These are phyloP conservation scores for Trametes cingulata DNA, from an alignment of 768 basidiomycete genomes.

Conservation along the genomic window DNA sequence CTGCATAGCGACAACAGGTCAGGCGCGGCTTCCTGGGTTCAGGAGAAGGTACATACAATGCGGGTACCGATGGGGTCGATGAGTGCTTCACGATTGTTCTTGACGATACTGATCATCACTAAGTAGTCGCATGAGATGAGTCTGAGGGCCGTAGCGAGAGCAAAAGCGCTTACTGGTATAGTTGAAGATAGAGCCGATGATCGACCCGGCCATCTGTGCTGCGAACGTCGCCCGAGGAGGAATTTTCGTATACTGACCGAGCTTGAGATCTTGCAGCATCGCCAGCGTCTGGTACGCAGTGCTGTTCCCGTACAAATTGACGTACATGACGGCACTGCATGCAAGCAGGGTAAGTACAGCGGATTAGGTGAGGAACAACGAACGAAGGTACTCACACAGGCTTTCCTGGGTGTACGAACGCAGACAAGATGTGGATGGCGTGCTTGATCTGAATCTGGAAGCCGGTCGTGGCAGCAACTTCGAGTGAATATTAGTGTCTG, in stretches of 20 bases:
- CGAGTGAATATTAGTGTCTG: not conserved
- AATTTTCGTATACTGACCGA: constrained; percentile 57
- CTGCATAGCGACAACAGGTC: constrained; percentile 27
- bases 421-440: constrained; percentile 51
- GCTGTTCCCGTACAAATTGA: constrained; percentile 54
- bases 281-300: constrained; percentile 54
- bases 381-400: constrained; percentile 39
- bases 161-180: constrained; percentile 41
- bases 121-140: constrained; percentile 3
- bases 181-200: constrained; percentile 53
- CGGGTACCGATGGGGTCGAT: constrained; percentile 51
- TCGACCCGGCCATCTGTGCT: constrained; percentile 51
- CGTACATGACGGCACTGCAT: constrained; percentile 53
- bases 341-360: not conserved
- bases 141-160: not conserved
- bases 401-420: constrained; percentile 50
- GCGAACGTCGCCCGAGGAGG: constrained; percentile 51
- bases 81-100: constrained; percentile 46
- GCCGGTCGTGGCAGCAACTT: constrained; percentile 44
- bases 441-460: constrained; percentile 52
- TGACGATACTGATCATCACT: constrained; percentile 53
- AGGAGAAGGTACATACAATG: constrained; percentile 35
- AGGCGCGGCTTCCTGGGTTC: not conserved
- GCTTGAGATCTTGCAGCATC: constrained; percentile 54
- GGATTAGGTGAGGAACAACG: not conserved